Conservation (phyloP, 768 basidiomycete genomes). For the Lactifluus pinguis region DNA sequence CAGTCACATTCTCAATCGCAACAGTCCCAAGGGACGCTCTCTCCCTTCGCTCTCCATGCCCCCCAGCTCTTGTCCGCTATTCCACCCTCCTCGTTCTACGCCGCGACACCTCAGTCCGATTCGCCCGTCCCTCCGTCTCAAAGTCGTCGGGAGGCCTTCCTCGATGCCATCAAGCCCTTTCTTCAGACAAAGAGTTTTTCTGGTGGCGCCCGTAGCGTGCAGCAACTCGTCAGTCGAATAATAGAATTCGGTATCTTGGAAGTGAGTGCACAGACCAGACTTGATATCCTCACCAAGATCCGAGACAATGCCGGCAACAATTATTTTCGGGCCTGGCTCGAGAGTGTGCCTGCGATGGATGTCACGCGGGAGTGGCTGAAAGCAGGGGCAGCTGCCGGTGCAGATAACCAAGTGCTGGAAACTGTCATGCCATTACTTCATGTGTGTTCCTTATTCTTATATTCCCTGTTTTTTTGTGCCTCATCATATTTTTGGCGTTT, state of each 20-base stretch:
- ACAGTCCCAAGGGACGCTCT: constrained; percentile 39
- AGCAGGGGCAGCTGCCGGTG: constrained; percentile 50
- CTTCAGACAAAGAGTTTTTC: constrained; percentile 53
- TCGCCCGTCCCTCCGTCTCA: constrained; percentile 31
- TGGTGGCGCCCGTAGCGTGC: constrained; percentile 57
- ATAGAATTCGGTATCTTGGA: constrained; percentile 52
- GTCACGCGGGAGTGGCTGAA: constrained; percentile 78
- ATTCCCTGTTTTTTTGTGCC: neutral
- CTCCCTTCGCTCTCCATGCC: constrained; percentile 61
- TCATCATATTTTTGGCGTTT: constrained; percentile 16
- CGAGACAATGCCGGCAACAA: constrained; percentile 79
- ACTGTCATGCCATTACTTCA: constrained; percentile 83
- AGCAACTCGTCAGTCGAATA: constrained; percentile 48
- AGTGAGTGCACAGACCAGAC: constrained; percentile 52
- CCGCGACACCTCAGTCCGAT: constrained; percentile 23
- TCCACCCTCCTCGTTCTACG: constrained; percentile 33
- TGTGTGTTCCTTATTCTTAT: constrained; percentile 41
- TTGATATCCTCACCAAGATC: constrained; percentile 73
- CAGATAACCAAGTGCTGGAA: constrained; percentile 48
- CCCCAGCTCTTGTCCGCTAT: constrained; percentile 30
- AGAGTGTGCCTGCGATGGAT: constrained; percentile 66
- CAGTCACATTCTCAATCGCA: constrained; percentile 26
- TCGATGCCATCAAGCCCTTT: constrained; percentile 42
- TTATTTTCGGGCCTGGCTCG: constrained; percentile 81
- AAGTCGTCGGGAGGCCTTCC: constrained; percentile 48